Evolutionary conservation across 768 basidiomycete species (phyloP).

Genomic region (Auricularia sp.): DNA sequence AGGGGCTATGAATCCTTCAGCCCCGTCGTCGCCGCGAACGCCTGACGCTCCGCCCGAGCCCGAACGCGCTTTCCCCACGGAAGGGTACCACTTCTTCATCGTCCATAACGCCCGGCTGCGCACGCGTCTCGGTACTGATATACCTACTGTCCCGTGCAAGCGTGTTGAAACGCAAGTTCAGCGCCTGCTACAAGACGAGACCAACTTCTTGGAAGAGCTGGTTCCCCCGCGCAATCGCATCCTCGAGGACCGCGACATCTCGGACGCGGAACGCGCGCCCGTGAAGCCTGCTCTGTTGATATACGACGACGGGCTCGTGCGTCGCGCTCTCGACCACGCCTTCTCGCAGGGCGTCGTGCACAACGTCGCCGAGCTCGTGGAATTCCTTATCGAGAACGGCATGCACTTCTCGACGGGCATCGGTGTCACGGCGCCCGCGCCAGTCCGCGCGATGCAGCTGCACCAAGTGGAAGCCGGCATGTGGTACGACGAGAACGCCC

Average conservation of each 20-base stretch:
- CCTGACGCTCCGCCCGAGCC: no score
- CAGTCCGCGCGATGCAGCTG: not conserved
- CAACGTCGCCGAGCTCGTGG: not conserved
- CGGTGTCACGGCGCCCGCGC: not conserved
- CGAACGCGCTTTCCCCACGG: no score
- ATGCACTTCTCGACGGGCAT: not conserved
- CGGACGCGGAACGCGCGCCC: no score
- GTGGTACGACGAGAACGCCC: not conserved
- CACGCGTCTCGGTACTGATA: no score
- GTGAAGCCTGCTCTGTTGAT: not conserved
- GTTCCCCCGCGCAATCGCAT: not conserved
- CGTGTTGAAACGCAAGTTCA: no score
- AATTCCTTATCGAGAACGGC: not conserved
- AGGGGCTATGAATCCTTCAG: no score
- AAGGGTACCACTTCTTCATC: no score
- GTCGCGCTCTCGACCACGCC: not conserved
- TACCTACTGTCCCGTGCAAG: no score
- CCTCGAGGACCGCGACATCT: not conserved
- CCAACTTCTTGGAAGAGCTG: not conserved
- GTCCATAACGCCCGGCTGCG: no score
- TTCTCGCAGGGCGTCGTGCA: no score
- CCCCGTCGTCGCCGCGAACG: no score
- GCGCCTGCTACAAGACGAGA: not conserved
- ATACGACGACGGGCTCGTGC: not conserved
- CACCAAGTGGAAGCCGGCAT: not conserved